These are phyloP conservation scores for Colletotrichum sp. DNA, from an alignment of 2,329 filamentous ascomycete genomes.

Conservation along the genomic window DNA sequence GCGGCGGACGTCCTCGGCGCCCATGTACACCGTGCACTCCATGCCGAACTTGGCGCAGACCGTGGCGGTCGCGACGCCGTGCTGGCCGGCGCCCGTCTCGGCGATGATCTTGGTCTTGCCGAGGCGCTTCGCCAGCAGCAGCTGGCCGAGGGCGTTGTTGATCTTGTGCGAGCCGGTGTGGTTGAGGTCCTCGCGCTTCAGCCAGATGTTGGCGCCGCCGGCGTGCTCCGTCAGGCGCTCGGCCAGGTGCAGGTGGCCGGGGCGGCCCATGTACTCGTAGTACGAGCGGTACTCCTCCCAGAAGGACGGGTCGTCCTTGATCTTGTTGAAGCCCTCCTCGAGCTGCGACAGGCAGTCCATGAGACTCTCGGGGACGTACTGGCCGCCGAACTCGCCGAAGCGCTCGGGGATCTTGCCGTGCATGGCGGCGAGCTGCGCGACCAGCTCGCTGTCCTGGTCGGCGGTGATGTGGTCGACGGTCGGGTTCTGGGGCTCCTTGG, in stretches of 20 bases:
- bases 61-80: conserved; percentile 96
- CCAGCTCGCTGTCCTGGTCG: conserved; percentile 63
- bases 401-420: conserved; percentile 82
- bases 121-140: conserved; percentile 82
- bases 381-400: conserved; percentile 95
- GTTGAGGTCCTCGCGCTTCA: conserved; percentile 97
- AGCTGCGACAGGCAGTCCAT: conserved; percentile 96
- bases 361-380: conserved; percentile 95
- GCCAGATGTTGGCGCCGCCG: conserved; percentile 93
- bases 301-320: conserved; percentile 86
- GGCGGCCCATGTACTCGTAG: conserved; percentile 96
- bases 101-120: conserved; percentile 98
- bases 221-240: conserved; percentile 87
- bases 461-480: conserved; percentile 72
- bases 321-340: conserved; percentile 87
- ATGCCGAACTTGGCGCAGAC: conserved; percentile 98
- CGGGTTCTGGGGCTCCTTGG: conserved; percentile 64
- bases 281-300: conserved; percentile 97
- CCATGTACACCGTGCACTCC: conserved; percentile 99
- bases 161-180: conserved; percentile 99
- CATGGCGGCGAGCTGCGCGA: conserved; percentile 84
- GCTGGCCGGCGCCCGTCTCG: conserved; percentile 96
- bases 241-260: conserved; percentile 88
- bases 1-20: conserved; percentile 93
- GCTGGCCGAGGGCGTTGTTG: conserved; percentile 96